Conservation (phyloP, 108 stramenopile species). For the Licmophora abbreviata region DNA sequence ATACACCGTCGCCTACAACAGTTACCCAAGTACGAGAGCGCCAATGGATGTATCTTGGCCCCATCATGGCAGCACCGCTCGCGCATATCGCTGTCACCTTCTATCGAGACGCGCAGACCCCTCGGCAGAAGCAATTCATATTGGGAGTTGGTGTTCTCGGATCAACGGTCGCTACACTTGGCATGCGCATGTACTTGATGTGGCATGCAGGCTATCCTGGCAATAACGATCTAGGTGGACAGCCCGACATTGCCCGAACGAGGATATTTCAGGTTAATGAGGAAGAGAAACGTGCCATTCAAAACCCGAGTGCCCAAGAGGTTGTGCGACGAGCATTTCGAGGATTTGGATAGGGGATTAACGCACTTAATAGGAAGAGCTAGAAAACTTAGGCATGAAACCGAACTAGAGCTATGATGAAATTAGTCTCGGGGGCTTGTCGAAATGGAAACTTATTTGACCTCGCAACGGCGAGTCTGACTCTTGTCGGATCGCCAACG, state of each 20-base stretch:
- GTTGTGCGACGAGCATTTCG: constrained; percentile 21
- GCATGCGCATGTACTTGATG: constrained; percentile 35
- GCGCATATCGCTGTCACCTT: constrained; percentile 43
- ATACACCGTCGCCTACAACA: too few species aligned
- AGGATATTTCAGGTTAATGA: constrained; percentile 16
- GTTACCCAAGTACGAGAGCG: too few species aligned
- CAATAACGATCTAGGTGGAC: constrained; percentile 3
- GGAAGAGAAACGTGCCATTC: constrained; percentile 24
- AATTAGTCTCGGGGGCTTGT: too few species aligned
- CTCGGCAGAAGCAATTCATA: constrained; percentile 25
- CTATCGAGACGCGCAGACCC: constrained; percentile 39
- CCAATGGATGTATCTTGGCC: constrained; percentile 48
- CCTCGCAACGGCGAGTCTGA: too few species aligned
- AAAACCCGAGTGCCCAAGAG: constrained; percentile 12
- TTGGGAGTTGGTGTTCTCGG: constrained; percentile 31
- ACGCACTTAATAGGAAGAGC: too few species aligned
- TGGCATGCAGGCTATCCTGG: constrained; percentile 44
- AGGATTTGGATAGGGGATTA: constrained; percentile 40
- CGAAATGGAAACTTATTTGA: too few species aligned
- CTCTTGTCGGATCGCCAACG: too few species aligned
- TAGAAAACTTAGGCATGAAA: not conserved
- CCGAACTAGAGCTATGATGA: too few species aligned
- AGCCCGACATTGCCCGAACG: constrained; percentile 12
- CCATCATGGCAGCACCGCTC: constrained; percentile 33
- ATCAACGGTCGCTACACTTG: constrained; percentile 25